A percentile compares a stretch with the other conserved stretches of the same genome.
phyloP scores from a whole-genome alignment of 305 asterid species.

The Vinca major region DNA sequence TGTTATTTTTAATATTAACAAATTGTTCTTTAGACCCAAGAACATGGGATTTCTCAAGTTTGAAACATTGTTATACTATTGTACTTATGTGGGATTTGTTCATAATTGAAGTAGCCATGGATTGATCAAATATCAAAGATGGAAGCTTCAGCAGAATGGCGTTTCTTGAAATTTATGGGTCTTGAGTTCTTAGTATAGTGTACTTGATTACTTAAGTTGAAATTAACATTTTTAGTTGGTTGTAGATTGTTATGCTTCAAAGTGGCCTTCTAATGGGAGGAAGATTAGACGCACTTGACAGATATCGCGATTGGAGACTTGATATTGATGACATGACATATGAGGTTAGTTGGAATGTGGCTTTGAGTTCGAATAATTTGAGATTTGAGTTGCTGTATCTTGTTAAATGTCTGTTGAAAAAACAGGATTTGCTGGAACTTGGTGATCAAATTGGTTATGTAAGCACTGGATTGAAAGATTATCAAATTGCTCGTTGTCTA shows the following conservation, averaged over 20 bases:
- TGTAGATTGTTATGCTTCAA: slow-evolving; percentile 80
- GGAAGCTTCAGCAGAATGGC: neutral
- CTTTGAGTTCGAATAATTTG: neutral
- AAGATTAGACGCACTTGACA: slow-evolving; percentile 44
- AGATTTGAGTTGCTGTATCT: no score
- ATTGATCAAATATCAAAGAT: no score
- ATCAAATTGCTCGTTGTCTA: slow-evolving; percentile 52
- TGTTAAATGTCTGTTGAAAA: neutral
- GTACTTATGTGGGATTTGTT: neutral
- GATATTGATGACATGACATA: slow-evolving; percentile 87
- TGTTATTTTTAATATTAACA: neutral
- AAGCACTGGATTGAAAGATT: slow-evolving; percentile 77
- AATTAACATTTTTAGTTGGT: slow-evolving; percentile 2
- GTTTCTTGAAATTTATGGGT: neutral
- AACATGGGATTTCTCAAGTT: neutral
- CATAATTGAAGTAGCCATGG: neutral
- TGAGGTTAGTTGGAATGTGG: slow-evolving; percentile 38
- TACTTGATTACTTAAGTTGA: neutral
- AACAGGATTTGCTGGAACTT: slow-evolving; percentile 90
- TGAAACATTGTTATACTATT: neutral
- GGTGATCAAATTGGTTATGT: slow-evolving; percentile 87
- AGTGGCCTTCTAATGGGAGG: slow-evolving; percentile 61
- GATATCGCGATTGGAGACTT: slow-evolving; percentile 67
- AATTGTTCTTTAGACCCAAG: neutral
- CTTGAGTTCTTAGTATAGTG: neutral